Percentiles rank a stretch among this genome's conserved stretches.
These are phyloP conservation scores for Neurospora sp. DNA, from an alignment of 495 filamentous ascomycete genomes.

Conservation along the genomic window DNA sequence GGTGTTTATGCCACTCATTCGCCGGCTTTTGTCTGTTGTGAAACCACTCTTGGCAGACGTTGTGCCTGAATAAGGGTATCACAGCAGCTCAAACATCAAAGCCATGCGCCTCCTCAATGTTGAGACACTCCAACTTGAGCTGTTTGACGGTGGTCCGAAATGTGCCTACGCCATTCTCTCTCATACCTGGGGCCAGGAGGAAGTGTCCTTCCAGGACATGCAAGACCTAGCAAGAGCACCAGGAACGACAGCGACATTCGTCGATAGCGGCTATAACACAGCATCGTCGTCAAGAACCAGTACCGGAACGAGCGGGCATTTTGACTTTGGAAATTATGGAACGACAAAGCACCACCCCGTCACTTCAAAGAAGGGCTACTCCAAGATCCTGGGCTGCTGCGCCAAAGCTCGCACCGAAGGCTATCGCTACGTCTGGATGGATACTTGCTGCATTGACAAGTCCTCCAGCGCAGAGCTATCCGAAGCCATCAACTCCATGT, in stretches of 20 bases:
- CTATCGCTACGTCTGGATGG: conserved; percentile 28
- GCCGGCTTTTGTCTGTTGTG: background rate
- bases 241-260: background rate
- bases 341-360: background rate
- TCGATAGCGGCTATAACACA: background rate
- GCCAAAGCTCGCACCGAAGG: conserved; percentile 2
- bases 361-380: conserved; percentile 1
- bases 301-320: background rate
- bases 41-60: background rate
- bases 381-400: conserved; percentile 7
- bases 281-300: background rate
- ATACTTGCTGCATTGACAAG: conserved; percentile 35
- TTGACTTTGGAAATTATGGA: background rate
- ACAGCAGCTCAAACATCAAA: background rate
- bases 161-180: conserved; percentile 22
- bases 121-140: conserved; percentile 12
- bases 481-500: conserved; percentile 16
- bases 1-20: background rate
- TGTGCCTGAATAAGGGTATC: background rate
- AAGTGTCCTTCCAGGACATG: conserved; percentile 18
- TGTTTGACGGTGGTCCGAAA: conserved; percentile 8
- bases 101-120: conserved; percentile 22
- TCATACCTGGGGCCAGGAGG: conserved; percentile 20
- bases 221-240: background rate
- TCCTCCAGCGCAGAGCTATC: conserved; percentile 19